These are phyloP conservation scores for Candida michaelii DNA, from an alignment of 805 yeast genomes.

Conservation along the genomic window DNA sequence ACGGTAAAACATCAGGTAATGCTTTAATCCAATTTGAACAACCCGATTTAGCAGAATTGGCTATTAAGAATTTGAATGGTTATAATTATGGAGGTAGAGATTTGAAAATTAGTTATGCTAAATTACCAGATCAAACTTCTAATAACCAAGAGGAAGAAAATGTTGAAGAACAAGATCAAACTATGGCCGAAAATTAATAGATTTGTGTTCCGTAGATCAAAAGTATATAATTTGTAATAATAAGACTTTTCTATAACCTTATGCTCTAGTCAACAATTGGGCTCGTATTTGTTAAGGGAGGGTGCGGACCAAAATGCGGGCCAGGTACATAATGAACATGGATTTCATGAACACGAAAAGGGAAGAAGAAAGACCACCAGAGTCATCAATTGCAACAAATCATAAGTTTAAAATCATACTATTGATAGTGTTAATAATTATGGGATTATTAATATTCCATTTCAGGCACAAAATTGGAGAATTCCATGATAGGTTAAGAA, in stretches of 20 bases:
- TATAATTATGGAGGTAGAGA: slow-evolving; percentile 85
- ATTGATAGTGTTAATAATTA: slow-evolving; percentile 17
- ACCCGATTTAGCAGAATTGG: slow-evolving; percentile 66
- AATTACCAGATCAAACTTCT: not conserved
- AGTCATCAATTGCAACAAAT: slow-evolving; percentile 2
- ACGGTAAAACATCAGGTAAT: slow-evolving; percentile 72
- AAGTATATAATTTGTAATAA: slow-evolving; percentile 7
- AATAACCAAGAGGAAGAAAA: not conserved
- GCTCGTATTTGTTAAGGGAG: too few species aligned
- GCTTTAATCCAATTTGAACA: slow-evolving; percentile 82
- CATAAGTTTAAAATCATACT: slow-evolving; percentile 19
- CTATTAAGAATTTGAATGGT: slow-evolving; percentile 71
- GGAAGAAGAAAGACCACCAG: slow-evolving; percentile 2
- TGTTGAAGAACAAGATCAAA: slow-evolving; percentile 4
- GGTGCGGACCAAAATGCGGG: slow-evolving; percentile 1
- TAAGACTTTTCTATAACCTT: not conserved
- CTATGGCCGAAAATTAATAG: not conserved
- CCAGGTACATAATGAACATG: slow-evolving; percentile 14
- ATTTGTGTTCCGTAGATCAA: not conserved
- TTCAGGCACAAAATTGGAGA: slow-evolving; percentile 31
- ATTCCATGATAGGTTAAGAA: slow-evolving; percentile 28
- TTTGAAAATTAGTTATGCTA: slow-evolving; percentile 66
- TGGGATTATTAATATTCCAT: slow-evolving; percentile 26
- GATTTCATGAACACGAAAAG: not conserved
- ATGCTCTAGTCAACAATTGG: too few species aligned